Percentiles rank a stretch among this genome's conserved stretches.
Evolutionary conservation across 768 basidiomycete genomes (phyloP).

Genomic region (Amanita fuliginea): DNA sequence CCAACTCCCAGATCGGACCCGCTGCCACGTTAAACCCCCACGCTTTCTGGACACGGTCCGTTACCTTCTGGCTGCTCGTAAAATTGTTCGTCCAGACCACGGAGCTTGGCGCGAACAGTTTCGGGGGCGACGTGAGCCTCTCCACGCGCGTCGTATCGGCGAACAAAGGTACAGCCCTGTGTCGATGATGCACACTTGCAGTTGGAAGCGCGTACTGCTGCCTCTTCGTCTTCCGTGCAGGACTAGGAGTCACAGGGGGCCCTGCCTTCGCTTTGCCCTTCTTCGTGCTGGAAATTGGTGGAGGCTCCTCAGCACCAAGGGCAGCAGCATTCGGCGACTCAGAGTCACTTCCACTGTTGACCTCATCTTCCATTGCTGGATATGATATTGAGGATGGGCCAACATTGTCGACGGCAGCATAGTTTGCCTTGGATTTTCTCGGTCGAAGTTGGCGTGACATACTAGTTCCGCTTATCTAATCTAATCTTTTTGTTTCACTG

Average conservation of each 20-base stretch:
- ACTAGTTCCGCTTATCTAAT: background rate
- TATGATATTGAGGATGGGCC: background rate
- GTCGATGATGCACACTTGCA: constrained; percentile 63
- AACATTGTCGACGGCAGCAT: background rate
- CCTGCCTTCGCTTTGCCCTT: background rate
- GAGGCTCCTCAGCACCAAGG: background rate
- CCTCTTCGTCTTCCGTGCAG: constrained; percentile 27
- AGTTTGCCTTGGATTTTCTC: constrained; percentile 8
- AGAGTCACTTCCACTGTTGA: background rate
- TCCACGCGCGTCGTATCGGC: constrained; percentile 42
- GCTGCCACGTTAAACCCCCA: constrained; percentile 68
- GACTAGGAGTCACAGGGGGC: background rate
- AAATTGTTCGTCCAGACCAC: constrained; percentile 44
- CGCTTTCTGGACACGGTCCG: constrained; percentile 51
- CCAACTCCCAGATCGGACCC: constrained; percentile 71
- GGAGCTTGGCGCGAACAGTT: constrained; percentile 33
- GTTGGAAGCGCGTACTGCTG: constrained; percentile 51
- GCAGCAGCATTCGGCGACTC: background rate
- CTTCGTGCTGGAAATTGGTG: background rate
- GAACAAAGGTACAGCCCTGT: constrained; percentile 55
- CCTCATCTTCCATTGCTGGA: background rate
- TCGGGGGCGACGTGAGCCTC: constrained; percentile 41
- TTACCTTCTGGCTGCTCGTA: constrained; percentile 34
- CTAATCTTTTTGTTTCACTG: background rate
- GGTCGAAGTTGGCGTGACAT: constrained; percentile 7